phyloP scores from a whole-genome alignment of 495 filamentous ascomycete genomes.

The Penicillium paxilli region DNA sequence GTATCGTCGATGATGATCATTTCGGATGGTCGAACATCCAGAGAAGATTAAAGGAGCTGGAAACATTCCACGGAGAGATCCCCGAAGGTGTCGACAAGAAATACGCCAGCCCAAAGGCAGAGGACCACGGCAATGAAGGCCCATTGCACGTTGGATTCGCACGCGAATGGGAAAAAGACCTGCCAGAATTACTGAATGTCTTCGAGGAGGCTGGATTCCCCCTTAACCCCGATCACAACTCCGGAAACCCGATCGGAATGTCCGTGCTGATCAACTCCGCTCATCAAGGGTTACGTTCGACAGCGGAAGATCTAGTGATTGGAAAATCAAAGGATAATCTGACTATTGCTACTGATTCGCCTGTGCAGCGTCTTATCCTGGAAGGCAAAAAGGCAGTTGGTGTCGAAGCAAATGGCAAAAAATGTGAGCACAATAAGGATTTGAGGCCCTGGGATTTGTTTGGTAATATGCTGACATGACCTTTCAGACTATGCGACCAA shows the following conservation, averaged over 20 bases:
- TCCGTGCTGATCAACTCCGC: constrained; percentile 45
- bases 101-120: constrained; percentile 20
- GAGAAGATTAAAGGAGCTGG: constrained; percentile 44
- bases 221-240: constrained; percentile 53
- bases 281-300: constrained; percentile 47
- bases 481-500: constrained; percentile 21
- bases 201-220: constrained; percentile 43
- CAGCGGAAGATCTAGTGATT: constrained; percentile 45
- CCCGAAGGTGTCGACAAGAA: constrained; percentile 36
- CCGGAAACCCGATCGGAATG: constrained; percentile 57
- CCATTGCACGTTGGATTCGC: constrained; percentile 46
- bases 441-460: no score
- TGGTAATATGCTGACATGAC: neutral
- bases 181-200: constrained; percentile 37
- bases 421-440: constrained; percentile 18
- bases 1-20: constrained; percentile 29
- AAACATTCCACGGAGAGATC: constrained; percentile 48
- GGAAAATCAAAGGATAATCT: constrained; percentile 44
- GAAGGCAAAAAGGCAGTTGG: constrained; percentile 50
- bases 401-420: constrained; percentile 37
- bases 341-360: constrained; percentile 42
- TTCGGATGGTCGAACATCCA: constrained; percentile 48
- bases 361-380: constrained; percentile 49
- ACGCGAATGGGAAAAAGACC: constrained; percentile 44
- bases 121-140: constrained; percentile 49